Conservation (phyloP, 2,329 filamentous ascomycete species). For the Xylaria sp. region DNA sequence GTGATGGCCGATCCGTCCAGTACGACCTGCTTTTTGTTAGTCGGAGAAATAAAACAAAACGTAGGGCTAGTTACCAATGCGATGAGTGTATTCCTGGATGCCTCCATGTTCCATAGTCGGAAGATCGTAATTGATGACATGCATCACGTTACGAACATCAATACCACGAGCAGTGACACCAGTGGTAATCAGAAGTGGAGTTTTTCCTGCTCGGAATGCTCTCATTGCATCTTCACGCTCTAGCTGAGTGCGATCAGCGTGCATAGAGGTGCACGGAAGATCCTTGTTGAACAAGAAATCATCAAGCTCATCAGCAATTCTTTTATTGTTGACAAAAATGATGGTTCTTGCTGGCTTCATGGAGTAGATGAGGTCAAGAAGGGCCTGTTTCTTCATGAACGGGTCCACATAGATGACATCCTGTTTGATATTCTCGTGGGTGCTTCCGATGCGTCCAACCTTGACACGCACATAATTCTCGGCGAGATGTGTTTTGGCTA, state of each 20-base stretch:
- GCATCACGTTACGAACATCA: slow-evolving; percentile 85
- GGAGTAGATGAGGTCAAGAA: slow-evolving; percentile 77
- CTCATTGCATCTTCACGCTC: slow-evolving; percentile 94
- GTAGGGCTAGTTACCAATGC: slow-evolving; percentile 76
- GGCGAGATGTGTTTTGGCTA: slow-evolving; percentile 81
- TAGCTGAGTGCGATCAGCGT: slow-evolving; percentile 84
- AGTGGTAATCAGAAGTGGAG: slow-evolving; percentile 86
- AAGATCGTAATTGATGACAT: slow-evolving; percentile 94
- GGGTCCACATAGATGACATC: slow-evolving; percentile 74
- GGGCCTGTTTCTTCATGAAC: slow-evolving; percentile 72
- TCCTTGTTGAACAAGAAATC: slow-evolving; percentile 85
- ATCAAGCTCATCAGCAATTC: slow-evolving; percentile 82
- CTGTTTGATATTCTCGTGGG: slow-evolving; percentile 85
- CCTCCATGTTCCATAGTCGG: slow-evolving; percentile 80
- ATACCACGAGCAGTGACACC: slow-evolving; percentile 88
- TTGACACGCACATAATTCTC: slow-evolving; percentile 81
- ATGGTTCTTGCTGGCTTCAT: slow-evolving; percentile 81
- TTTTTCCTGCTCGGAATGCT: slow-evolving; percentile 78
- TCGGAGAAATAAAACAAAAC: neutral
- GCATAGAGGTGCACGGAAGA: slow-evolving; percentile 87
- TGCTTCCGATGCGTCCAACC: slow-evolving; percentile 86
- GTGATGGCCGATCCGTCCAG: slow-evolving; percentile 88
- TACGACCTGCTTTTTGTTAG: slow-evolving; percentile 71
- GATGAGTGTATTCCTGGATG: slow-evolving; percentile 92
- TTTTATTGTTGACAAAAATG: slow-evolving; percentile 88